Base-by-base conservation (phyloP, 139 green algal species). In the Microglena sp. region DNA sequence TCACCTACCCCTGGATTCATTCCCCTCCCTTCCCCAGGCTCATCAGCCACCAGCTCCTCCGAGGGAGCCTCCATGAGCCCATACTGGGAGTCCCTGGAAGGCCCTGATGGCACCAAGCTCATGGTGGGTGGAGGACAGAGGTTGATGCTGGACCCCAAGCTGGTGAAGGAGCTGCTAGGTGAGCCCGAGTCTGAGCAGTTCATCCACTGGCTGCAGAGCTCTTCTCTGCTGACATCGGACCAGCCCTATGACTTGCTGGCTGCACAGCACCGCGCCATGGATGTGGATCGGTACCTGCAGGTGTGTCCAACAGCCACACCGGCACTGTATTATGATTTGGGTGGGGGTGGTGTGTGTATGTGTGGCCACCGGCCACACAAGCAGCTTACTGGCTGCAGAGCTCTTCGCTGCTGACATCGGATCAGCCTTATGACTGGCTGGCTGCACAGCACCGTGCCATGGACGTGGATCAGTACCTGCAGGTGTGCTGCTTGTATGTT, bases 371-470 rank as follows among this genome's bases (percentile, higher is more conserved):
- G n/a, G n/a, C n/a, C n/a, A n/a, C n/a, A n/a, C n/a, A n/a, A n/a
- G n/a, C n/a, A n/a, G n/a, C n/a, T n/a, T n/a, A 65, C n/a, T 65
- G 58, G 58, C 58, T 65, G 28, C 58, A 24, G 21, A 53, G 33
- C 33, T 22, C 8, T 4, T 33, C 58, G 33, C 58, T 65, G 58
- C 58, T 54, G 58, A 15, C 28, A 7, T 18, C 7, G 18, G n/a
- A 60, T 22, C 32, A 27, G 58, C 58, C 58, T 4, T 53, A 53
- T 24, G 34, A 65, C 8, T 7, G 50, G 34, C 33, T 65, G 33
- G 58, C 58, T 8, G 29, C 30, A 34, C 3, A 24, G 30, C 58
- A 65, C 34, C 28, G n/a, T 7, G 29, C 5, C 8, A 55, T 53
- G 33, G 58, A 65, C 58, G 4, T 65, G 8, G 58, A 65, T 7